Base-by-base conservation (phyloP, 2,329 filamentous ascomycete genomes). In the Fusarium irregulare region DNA sequence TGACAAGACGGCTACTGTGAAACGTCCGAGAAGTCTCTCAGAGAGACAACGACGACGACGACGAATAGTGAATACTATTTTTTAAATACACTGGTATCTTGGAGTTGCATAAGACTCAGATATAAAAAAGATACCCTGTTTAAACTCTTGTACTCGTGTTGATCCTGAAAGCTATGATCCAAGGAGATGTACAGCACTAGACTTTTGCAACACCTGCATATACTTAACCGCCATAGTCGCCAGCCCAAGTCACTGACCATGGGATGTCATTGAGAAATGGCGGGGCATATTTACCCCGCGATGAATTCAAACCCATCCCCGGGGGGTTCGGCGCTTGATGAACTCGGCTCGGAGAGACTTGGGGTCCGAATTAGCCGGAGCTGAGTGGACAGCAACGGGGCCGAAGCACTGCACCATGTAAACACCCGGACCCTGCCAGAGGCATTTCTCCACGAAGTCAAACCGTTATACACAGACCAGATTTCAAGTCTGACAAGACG, bases 211-310 rank as follows among this genome's bases (percentile, higher is more conserved):
- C 18, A 25, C 13, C 23, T 51, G 37, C 48, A 54, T 45, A 21
- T 42, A 21, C 46, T 60, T 58, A 47, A 30, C 66, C 54, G 53
- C 59, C 34, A 51, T 56, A 60, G 56, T 60, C 53, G 34, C 66
- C 41, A 59, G 54, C 46, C 45, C 62, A 50, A 57, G 62, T 58
- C 62, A 25, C 53, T 61, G 50, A 28, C 40, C 18, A 69, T 61
- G 28, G 28, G 28, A 28, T 28, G 23, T n/a, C 13, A n/a, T 23
- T 30, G 21, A 46, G 18, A 18, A 25, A 54, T 64, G 56, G 58
- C 37, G 64, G 66, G 62, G 62, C 45, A 41, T 56, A 20, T 11
- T 23, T 63, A 70, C 53, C 66, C 56, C 56, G 37, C 67, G 44
- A 42, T 64, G 41, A 40, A 53, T 42, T 28, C 32, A 28, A 25